These are phyloP conservation scores for Triticum monococcum DNA, from an alignment of 176 grass and related monocot genomes.

Conservation along the genomic window DNA sequence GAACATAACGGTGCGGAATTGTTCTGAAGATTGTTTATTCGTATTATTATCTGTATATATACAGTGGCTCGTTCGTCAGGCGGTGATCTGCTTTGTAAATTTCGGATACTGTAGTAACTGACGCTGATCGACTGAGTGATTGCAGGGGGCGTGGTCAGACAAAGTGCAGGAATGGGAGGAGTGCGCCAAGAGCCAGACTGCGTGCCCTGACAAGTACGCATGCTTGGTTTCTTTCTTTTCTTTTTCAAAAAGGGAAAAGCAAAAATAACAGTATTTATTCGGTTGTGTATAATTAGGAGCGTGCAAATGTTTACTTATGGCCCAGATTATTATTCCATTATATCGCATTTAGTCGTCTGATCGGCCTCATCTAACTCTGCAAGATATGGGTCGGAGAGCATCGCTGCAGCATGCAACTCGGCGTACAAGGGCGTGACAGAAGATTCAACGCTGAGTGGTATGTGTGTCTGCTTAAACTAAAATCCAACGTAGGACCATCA, in stretches of 20 bases:
- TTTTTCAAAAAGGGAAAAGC: neutral
- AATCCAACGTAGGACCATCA: no score
- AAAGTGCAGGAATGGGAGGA: conserved; percentile 54
- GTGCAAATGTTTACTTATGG: neutral
- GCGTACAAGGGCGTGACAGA: conserved; percentile 50
- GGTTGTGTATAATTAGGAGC: neutral
- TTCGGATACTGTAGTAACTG: neutral
- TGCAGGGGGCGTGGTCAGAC: conserved; percentile 57
- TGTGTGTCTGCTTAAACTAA: neutral
- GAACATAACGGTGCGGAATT: conserved; percentile 33
- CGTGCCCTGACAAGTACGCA: conserved; percentile 57
- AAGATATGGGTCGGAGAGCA: conserved; percentile 64
- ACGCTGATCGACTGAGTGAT: neutral
- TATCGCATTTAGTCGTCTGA: neutral
- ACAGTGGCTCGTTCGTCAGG: neutral
- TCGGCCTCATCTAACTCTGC: neutral
- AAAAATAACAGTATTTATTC: neutral
- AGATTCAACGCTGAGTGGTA: conserved; percentile 37
- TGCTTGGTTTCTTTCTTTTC: neutral
- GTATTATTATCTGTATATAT: no score
- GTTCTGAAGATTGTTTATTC: neutral
- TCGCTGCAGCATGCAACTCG: conserved; percentile 63
- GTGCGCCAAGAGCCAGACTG: conserved; percentile 40
- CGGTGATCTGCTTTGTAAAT: neutral
- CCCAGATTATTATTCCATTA: neutral